Percentiles rank a stretch among this genome's conserved stretches.
Conservation (phyloP, 2,329 filamentous ascomycete genomes). For the Fusarium sterilihyphosum region DNA sequence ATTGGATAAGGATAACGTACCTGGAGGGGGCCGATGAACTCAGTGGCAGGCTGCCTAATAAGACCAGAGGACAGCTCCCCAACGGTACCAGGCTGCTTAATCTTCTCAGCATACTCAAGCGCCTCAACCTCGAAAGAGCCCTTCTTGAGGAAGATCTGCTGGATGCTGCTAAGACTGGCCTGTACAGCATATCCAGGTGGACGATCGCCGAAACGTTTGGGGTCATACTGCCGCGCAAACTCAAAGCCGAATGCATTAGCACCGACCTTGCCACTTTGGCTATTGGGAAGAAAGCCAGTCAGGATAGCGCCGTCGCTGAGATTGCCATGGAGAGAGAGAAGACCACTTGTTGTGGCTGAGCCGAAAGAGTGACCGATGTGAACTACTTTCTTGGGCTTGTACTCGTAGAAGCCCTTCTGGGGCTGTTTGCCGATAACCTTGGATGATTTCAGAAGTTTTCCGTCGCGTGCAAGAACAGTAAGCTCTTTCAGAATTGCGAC, state of each 20-base stretch:
- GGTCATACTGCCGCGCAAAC: background rate
- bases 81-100: background rate
- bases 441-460: background rate
- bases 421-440: accelerated
- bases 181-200: background rate
- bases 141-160: background rate
- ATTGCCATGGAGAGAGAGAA: background rate
- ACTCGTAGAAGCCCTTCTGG: background rate
- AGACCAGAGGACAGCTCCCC: background rate
- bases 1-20: accelerated
- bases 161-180: background rate
- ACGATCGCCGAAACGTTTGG: background rate
- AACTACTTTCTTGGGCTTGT: background rate
- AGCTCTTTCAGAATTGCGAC: background rate
- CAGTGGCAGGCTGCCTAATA: accelerated
- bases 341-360: background rate
- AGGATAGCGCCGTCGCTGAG: background rate
- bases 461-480: background rate
- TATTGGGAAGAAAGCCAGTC: background rate
- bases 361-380: background rate
- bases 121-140: background rate
- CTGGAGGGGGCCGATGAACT: background rate
- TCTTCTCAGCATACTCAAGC: background rate
- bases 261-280: background rate
- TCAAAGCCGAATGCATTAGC: background rate